phyloP scores from a whole-genome alignment of 2,329 filamentous ascomycete species.

The Akanthomyces uredinophilus region DNA sequence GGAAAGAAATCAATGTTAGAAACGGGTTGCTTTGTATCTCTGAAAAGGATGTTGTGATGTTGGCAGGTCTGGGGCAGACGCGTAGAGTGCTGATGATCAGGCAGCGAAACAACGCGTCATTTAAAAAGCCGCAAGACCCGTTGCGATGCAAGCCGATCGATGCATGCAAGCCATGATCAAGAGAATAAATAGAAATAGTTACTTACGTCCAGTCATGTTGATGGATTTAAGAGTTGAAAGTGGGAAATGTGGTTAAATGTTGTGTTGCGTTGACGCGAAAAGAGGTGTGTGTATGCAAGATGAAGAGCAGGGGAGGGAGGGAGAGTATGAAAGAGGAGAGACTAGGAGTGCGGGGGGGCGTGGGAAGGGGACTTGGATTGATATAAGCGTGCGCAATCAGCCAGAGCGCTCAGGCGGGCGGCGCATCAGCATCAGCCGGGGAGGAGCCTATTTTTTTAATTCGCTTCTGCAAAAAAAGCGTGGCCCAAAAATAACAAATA shows the following conservation, averaged over 20 bases:
- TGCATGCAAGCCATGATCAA: not conserved
- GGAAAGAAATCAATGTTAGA: conserved; percentile 39
- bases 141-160: not conserved
- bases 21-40: conserved; percentile 13
- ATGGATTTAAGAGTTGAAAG: conserved; percentile 30
- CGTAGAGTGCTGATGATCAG: not conserved
- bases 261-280: conserved; percentile 17
- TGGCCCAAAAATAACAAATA: not conserved
- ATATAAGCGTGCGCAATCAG: conserved; percentile 37
- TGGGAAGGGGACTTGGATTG: conserved; percentile 19
- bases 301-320: conserved; percentile 21
- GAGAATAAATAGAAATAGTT: conserved; percentile 16
- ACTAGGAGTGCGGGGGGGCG: conserved; percentile 24
- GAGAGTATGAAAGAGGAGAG: conserved; percentile 16
- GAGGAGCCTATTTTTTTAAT: not conserved
- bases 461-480: not conserved
- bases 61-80: not conserved
- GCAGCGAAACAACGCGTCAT: conserved; percentile 10
- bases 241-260: conserved; percentile 21
- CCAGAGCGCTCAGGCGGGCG: conserved; percentile 25
- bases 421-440: conserved; percentile 22
- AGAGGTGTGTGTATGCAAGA: conserved; percentile 22
- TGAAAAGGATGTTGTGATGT: not conserved
- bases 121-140: not conserved
- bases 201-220: conserved; percentile 63